A percentile compares a stretch with the other conserved stretches of the same genome.
phyloP scores from a whole-genome alignment of 371 early-diverging fungal genomes.

The Umbelopsis sp. region DNA sequence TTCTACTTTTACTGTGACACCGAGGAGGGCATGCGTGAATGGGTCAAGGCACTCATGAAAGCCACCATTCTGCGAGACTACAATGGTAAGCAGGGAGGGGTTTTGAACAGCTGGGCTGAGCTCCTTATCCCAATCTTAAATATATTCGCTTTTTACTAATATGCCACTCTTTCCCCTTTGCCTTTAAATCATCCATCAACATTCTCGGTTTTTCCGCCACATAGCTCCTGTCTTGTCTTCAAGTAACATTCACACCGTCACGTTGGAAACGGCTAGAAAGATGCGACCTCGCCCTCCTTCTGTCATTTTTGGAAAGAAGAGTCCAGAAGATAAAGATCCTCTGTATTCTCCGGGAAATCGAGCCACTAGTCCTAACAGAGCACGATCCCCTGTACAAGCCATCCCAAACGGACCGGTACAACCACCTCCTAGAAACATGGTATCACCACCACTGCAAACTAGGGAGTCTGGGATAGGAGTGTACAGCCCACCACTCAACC shows the following conservation, averaged over 20 bases:
- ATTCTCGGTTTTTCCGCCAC: constrained; percentile 3
- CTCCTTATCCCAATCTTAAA: too few relatives aligned
- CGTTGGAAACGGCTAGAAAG: constrained; percentile 63
- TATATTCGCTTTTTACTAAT: too few relatives aligned
- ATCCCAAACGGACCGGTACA: constrained; percentile 10
- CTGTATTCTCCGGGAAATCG: constrained; percentile 11
- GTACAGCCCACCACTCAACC: constrained; percentile 21
- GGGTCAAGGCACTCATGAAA: constrained; percentile 74
- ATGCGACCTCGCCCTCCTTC: constrained; percentile 72
- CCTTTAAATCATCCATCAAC: not conserved
- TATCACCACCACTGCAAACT: constrained; percentile 24
- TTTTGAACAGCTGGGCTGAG: not conserved
- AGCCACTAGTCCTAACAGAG: constrained; percentile 32
- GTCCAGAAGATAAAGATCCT: constrained; percentile 26
- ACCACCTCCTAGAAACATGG: constrained; percentile 2
- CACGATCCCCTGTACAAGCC: constrained; percentile 31
- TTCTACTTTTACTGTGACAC: constrained; percentile 70
- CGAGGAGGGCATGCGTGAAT: constrained; percentile 55
- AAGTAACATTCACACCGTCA: constrained; percentile 66
- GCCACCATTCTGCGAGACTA: constrained; percentile 70
- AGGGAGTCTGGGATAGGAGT: constrained; percentile 31
- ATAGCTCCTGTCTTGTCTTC: constrained; percentile 69
- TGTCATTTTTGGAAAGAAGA: constrained; percentile 48
- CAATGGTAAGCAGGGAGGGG: constrained; percentile 33
- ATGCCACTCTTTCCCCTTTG: not conserved